Percentiles rank a stretch among this genome's conserved stretches.
phyloP scores from a whole-genome alignment of 148 eudicot species.

The Cornus florida region DNA sequence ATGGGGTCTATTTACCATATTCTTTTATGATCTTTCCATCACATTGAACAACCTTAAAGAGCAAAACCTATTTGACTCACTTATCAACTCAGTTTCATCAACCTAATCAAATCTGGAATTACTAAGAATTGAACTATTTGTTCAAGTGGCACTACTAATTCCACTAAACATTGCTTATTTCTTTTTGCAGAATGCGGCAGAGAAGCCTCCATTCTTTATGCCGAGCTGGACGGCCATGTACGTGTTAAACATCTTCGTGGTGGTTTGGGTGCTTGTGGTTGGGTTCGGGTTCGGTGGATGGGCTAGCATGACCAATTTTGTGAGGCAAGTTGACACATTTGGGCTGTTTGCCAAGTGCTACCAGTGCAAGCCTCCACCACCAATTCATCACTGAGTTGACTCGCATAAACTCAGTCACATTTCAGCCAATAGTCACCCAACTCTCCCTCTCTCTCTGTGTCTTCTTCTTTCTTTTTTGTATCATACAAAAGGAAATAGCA shows the following conservation, averaged over 20 bases:
- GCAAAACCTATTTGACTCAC: no score
- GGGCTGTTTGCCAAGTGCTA: conserved; percentile 91
- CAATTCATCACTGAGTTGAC: conserved; percentile 24
- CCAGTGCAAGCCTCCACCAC: conserved; percentile 67
- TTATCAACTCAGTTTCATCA: no score
- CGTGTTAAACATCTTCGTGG: conserved; percentile 57
- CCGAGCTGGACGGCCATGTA: conserved; percentile 87
- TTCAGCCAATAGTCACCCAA: neutral
- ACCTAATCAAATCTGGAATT: no score
- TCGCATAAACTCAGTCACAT: neutral
- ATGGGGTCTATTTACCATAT: neutral
- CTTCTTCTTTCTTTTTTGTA: conserved; percentile 22
- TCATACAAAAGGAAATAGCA: conserved; percentile 26
- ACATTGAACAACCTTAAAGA: neutral
- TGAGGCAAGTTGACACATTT: conserved; percentile 78
- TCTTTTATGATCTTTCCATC: neutral
- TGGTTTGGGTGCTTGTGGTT: conserved; percentile 69
- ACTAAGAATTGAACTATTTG: no score
- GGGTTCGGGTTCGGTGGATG: conserved; percentile 97
- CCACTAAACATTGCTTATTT: no score
- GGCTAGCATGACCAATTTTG: conserved; percentile 86
- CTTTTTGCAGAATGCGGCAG: conserved; percentile 74
- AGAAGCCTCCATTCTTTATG: conserved; percentile 78
- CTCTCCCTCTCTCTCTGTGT: neutral
- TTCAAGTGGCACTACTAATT: no score